Percentiles rank a stretch among this genome's conserved stretches.
Evolutionary conservation across 129 eudicot species (phyloP).

Genomic region (Sambucus nigra): DNA sequence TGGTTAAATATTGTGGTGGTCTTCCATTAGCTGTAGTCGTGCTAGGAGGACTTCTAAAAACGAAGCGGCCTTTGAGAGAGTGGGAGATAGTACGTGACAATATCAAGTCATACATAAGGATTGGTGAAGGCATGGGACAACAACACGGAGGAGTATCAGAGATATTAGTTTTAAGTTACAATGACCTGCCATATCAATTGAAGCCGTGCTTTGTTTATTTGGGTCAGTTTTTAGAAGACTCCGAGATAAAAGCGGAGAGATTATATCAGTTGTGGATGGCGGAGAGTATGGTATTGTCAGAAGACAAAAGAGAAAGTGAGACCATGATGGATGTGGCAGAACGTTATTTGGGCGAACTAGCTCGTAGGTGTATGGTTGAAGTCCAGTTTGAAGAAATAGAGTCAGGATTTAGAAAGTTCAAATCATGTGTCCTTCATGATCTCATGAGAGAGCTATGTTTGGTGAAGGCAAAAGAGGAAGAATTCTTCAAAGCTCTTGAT

Average conservation of each 20-base stretch:
- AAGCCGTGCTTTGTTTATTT: constrained; percentile 20
- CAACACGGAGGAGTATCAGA: background rate
- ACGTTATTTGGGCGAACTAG: constrained; percentile 11
- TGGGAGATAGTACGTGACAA: constrained; percentile 7
- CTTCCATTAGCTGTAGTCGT: constrained; percentile 15
- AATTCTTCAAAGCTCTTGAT: constrained; percentile 3
- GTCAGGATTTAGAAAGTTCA: constrained; percentile 1
- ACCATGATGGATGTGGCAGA: constrained; percentile 12
- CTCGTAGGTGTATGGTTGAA: constrained; percentile 8
- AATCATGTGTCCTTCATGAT: constrained; percentile 9
- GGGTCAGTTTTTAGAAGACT: constrained; percentile 13
- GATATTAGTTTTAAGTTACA: constrained; percentile 9
- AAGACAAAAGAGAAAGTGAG: background rate
- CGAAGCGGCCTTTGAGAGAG: background rate
- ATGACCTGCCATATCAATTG: constrained; percentile 13
- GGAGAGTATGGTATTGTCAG: constrained; percentile 11
- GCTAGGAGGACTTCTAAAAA: constrained; percentile 15
- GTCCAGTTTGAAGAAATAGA: background rate
- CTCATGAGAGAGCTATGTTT: constrained; percentile 8
- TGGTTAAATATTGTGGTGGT: background rate
- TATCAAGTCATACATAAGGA: constrained; percentile 5
- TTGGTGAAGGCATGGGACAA: background rate
- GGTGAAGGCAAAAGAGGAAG: constrained; percentile 11
- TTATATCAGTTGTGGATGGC: constrained; percentile 16
- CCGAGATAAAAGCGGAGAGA: constrained; percentile 1